Percentiles rank a stretch among this genome's conserved stretches.
These are phyloP conservation scores for Paraleonurus japonicus DNA, from an alignment of 257 asterid species.

Conservation along the genomic window DNA sequence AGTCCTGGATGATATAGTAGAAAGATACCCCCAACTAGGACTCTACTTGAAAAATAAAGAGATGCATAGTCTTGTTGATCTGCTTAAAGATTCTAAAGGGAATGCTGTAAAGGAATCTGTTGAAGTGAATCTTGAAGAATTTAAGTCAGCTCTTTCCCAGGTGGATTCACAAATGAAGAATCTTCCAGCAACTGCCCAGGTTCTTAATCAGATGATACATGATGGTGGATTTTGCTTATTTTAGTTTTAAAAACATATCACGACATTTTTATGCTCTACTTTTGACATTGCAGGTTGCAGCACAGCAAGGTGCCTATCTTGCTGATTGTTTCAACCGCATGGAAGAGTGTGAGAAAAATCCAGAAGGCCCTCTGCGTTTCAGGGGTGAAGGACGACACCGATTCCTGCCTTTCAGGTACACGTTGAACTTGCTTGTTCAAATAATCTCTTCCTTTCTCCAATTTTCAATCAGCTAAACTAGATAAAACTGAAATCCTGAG, in stretches of 20 bases:
- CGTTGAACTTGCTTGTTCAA: conserved; percentile 1
- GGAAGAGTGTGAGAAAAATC: conserved; percentile 77
- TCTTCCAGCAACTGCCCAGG: conserved; percentile 99
- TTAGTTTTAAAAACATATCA: background rate
- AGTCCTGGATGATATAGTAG: background rate
- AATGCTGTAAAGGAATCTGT: conserved; percentile 57
- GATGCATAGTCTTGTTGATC: conserved; percentile 63
- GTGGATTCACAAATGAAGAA: conserved; percentile 91
- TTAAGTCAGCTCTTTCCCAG: conserved; percentile 78
- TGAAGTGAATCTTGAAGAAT: conserved; percentile 83
- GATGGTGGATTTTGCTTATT: background rate
- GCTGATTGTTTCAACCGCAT: conserved; percentile 93
- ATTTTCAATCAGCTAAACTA: too few species aligned
- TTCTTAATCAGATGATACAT: conserved; percentile 18
- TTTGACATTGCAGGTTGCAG: conserved; percentile 65
- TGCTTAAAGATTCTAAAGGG: conserved; percentile 61
- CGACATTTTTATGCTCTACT: background rate
- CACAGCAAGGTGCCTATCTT: conserved; percentile 95
- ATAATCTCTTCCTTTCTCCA: background rate
- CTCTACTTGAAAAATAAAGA: conserved; percentile 65
- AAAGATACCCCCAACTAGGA: conserved; percentile 47
- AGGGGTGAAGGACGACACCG: conserved; percentile 98
- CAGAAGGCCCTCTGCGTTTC: conserved; percentile 93
- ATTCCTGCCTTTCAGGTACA: conserved; percentile 88
- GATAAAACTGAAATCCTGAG: background rate